Evolutionary conservation across 345 rosid genomes (phyloP).

Genomic region (Carallia brachiata): DNA sequence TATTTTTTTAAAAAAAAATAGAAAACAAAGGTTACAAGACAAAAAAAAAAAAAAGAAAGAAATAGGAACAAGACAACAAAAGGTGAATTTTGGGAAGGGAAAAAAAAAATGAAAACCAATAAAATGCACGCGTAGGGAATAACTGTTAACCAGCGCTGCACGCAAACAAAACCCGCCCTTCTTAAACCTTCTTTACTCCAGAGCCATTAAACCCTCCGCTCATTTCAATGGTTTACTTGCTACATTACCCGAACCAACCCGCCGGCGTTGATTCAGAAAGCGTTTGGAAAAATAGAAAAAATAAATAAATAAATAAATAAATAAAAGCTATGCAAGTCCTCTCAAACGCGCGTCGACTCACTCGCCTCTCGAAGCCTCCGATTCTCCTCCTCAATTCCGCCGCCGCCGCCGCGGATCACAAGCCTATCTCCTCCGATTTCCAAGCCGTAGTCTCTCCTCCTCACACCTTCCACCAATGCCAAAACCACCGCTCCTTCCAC

Average conservation of each 20-base stretch:
- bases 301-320: not conserved
- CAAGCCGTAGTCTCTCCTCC: constrained; percentile 17
- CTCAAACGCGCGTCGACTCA: constrained; percentile 40
- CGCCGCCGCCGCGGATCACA: constrained; percentile 7
- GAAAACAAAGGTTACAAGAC: no score
- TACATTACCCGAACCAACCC: not conserved
- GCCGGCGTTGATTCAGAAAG: constrained; percentile 11
- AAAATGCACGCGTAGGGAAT: constrained; percentile 1
- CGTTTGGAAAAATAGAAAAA: not conserved
- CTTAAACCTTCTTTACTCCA: not conserved
- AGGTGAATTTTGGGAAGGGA: no score
- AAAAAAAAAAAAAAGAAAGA: no score
- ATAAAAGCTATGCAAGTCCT: constrained; percentile 36
- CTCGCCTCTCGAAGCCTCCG: constrained; percentile 36
- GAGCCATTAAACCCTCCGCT: not conserved
- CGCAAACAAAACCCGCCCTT: not conserved
- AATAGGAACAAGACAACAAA: no score
- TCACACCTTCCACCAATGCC: constrained; percentile 26
- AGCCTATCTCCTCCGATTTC: constrained; percentile 20
- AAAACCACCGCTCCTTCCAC: constrained; percentile 7
- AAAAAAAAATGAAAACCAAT: no score
- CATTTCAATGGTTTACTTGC: not conserved
- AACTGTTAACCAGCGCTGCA: constrained; percentile 5
- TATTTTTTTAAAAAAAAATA: no score
- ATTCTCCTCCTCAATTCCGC: not conserved